These are phyloP conservation scores for Lophium mytilinum DNA, from an alignment of 495 filamentous ascomycete species.

Conservation along the genomic window DNA sequence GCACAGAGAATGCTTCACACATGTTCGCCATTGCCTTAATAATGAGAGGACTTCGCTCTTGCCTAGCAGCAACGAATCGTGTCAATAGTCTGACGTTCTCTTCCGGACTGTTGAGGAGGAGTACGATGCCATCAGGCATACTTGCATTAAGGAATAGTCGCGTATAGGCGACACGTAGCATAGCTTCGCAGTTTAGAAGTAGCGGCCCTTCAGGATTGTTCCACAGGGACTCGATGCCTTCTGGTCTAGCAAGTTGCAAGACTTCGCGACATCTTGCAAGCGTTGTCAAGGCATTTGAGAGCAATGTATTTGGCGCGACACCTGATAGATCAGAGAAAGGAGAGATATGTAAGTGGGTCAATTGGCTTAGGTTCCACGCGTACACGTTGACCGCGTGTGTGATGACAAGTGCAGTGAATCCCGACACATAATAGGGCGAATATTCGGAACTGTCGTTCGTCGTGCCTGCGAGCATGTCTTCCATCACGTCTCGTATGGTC, in stretches of 20 bases:
- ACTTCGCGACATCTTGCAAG: slow-evolving; percentile 4
- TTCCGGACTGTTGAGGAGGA: slow-evolving; percentile 6
- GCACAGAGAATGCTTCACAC: slow-evolving; percentile 1
- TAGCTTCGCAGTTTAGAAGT: slow-evolving; percentile 13
- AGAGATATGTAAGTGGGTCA: background rate
- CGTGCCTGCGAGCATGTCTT: background rate
- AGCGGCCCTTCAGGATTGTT: slow-evolving; percentile 6
- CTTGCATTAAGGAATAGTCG: slow-evolving; percentile 3
- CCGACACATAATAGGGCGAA: background rate
- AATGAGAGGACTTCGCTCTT: background rate
- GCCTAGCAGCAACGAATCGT: background rate
- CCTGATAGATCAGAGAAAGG: background rate
- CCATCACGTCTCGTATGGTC: slow-evolving; percentile 11
- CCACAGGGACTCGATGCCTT: background rate
- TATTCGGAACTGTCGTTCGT: background rate
- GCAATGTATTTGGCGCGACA: background rate
- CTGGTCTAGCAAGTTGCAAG: background rate
- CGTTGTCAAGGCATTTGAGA: slow-evolving; percentile 1
- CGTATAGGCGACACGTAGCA: slow-evolving; percentile 10
- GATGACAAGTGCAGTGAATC: slow-evolving; percentile 9
- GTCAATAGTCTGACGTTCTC: background rate
- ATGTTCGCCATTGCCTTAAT: slow-evolving; percentile 4
- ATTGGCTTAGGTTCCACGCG: slow-evolving; percentile 7
- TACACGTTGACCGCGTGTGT: slow-evolving; percentile 14
- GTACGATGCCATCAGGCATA: slow-evolving; percentile 3